Percentiles rank a stretch among this genome's conserved stretches.
These are phyloP conservation scores for Blastobotrys petasosporus DNA, from an alignment of 1,139 yeast genomes.

Conservation along the genomic window DNA sequence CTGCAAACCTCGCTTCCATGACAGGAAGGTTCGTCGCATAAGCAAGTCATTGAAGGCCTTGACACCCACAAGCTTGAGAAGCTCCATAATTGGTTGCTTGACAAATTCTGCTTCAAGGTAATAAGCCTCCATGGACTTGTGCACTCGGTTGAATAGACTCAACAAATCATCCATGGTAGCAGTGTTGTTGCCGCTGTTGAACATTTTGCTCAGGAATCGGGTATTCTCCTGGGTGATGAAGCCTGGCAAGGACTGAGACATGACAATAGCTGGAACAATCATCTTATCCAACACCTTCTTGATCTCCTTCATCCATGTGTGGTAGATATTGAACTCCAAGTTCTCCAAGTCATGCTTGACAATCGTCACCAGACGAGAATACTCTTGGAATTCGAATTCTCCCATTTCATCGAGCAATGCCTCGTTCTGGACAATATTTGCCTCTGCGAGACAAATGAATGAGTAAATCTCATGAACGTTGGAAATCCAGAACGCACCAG, in stretches of 20 bases:
- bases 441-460: slow-evolving; percentile 90
- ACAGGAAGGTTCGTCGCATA: slow-evolving; percentile 88
- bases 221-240: slow-evolving; percentile 85
- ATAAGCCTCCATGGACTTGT: slow-evolving; percentile 91
- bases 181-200: slow-evolving; percentile 56
- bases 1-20: slow-evolving; percentile 98
- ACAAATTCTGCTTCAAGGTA: slow-evolving; percentile 81
- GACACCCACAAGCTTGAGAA: slow-evolving; percentile 84
- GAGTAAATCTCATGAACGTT: slow-evolving; percentile 94
- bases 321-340: slow-evolving; percentile 87
- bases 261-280: slow-evolving; percentile 88
- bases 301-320: slow-evolving; percentile 96
- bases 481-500: slow-evolving; percentile 97
- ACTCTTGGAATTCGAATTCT: slow-evolving; percentile 84
- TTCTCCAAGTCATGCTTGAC: slow-evolving; percentile 94
- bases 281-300: slow-evolving; percentile 87
- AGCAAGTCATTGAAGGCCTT: slow-evolving; percentile 92
- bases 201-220: slow-evolving; percentile 79
- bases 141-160: slow-evolving; percentile 82
- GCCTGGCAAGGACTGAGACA: slow-evolving; percentile 94
- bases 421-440: slow-evolving; percentile 79
- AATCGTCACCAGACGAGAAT: slow-evolving; percentile 81
- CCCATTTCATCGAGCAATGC: slow-evolving; percentile 78
- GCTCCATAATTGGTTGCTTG: slow-evolving; percentile 78
- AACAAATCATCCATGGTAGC: slow-evolving; percentile 94